Evolutionary conservation across 75 land plant species (phyloP).

Genomic region (Selaginella moellendorffii): DNA sequence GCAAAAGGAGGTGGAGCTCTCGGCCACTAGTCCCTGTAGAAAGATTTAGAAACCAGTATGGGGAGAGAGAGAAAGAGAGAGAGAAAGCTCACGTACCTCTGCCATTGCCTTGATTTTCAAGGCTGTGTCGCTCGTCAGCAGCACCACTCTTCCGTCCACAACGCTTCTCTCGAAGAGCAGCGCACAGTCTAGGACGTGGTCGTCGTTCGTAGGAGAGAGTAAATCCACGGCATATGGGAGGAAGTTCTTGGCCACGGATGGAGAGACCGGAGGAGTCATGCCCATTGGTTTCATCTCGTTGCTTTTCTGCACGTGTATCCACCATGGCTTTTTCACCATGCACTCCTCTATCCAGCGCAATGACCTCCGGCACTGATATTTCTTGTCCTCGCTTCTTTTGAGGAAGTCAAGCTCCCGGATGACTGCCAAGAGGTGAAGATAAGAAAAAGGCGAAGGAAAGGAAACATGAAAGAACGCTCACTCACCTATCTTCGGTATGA

Average conservation of each 20-base stretch:
- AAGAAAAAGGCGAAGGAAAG: not conserved
- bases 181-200: slow-evolving; percentile 79
- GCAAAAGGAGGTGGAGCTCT: slow-evolving; percentile 52
- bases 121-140: slow-evolving; percentile 55
- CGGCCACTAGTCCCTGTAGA: slow-evolving; percentile 64
- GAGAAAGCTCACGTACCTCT: slow-evolving; percentile 46
- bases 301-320: slow-evolving; percentile 85
- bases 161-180: slow-evolving; percentile 34
- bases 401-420: slow-evolving; percentile 65
- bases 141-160: slow-evolving; percentile 38
- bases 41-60: too few species aligned
- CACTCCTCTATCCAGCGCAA: slow-evolving; percentile 84
- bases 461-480: too few species aligned
- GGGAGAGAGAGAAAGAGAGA: too few species aligned
- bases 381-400: slow-evolving; percentile 27
- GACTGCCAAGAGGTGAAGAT: slow-evolving; percentile 23
- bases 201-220: slow-evolving; percentile 49
- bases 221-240: not conserved
- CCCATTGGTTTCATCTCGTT: slow-evolving; percentile 30
- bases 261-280: slow-evolving; percentile 65
- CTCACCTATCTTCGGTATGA: slow-evolving; percentile 70
- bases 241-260: slow-evolving; percentile 14
- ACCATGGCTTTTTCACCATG: slow-evolving; percentile 51
- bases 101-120: slow-evolving; percentile 94
- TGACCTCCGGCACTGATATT: slow-evolving; percentile 22